Evolutionary conservation across 1,139 yeast species (phyloP).

Genomic region (Debaryomyces psychrophilus): DNA sequence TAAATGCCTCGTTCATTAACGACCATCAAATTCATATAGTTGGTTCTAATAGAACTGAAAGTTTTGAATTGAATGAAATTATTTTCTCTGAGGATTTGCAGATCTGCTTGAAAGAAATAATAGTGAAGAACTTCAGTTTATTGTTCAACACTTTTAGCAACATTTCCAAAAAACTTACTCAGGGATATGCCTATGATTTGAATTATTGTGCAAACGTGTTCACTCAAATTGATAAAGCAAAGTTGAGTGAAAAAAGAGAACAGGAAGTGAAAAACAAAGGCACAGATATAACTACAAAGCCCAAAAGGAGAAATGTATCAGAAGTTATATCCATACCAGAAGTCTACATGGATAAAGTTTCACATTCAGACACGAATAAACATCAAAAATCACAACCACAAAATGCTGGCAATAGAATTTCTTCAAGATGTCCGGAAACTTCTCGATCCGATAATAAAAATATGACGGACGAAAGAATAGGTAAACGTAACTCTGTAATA

Average conservation of each 20-base stretch:
- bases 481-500: constrained; percentile 20
- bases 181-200: constrained; percentile 28
- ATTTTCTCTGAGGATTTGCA: constrained; percentile 27
- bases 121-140: constrained; percentile 25
- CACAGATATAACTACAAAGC: too few relatives aligned
- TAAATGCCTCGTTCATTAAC: constrained; percentile 33
- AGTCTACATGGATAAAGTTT: constrained; percentile 2
- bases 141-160: constrained; percentile 27
- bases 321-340: constrained; percentile 14
- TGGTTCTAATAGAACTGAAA: constrained; percentile 30
- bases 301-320: constrained; percentile 5
- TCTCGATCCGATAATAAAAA: neutral
- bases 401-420: neutral
- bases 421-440: neutral
- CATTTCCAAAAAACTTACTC: constrained; percentile 27
- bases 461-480: neutral
- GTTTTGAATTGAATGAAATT: constrained; percentile 29
- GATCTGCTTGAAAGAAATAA: constrained; percentile 23
- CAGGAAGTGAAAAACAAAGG: neutral
- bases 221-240: constrained; percentile 4
- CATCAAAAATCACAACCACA: neutral
- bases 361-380: neutral
- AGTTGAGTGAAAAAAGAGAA: neutral
- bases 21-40: constrained; percentile 33
- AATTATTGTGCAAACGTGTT: constrained; percentile 22